Evolutionary conservation across 768 basidiomycete species (phyloP), one percentile per base, ranked within the genome.

Genomic region (Mycena indigotica): DNA sequence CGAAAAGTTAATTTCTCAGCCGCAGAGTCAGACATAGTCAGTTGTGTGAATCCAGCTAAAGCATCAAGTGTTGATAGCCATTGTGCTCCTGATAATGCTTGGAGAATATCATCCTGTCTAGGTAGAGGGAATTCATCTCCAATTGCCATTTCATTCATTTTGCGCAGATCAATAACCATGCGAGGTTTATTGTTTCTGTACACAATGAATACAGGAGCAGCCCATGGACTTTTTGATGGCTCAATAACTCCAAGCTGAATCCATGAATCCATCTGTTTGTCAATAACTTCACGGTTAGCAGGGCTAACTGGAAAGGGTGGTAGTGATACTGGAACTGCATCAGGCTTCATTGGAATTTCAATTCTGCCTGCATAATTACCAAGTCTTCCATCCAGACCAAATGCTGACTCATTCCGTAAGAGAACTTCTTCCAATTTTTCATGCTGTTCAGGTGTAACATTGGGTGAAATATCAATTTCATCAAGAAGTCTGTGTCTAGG

Each of bases 1-100:
- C 72, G 54, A 48, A 80, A 79, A 0, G 75, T 75, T 0, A 71
- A 70, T 30, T 73, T 72, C 25, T 73, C 67, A 13, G 59, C 52
- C 16, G 67, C 69, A 10, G 70, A 60, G 0, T 66, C 56, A 0
- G 52, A 60, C 45, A 77, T 66, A 39, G 66, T 59, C 0, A 77
- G 52, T 56, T 80, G 79, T 0, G 72, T 76, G 54, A 78, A 80
- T 6, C 77, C 75, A 0, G 77, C 66, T 0, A 74, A 55, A 0
- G 73, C 71, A 58, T 77, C 74, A 8, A 78, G 59, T 0, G 73
- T 63, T 1, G 73, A 66, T 1, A 79, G 61, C 1, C 58, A 63
- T 53, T 74, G 69, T 3, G 66, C 54, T 0, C 73, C 75, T 1
- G 63, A 59, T 4, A 76, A 51, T 0, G 69, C 65, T 48, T 70